A percentile compares a stretch with the other conserved stretches of the same genome.
These are phyloP conservation scores for Cadophora sp. DNA, from an alignment of 2,329 filamentous ascomycete species.

Conservation along the genomic window DNA sequence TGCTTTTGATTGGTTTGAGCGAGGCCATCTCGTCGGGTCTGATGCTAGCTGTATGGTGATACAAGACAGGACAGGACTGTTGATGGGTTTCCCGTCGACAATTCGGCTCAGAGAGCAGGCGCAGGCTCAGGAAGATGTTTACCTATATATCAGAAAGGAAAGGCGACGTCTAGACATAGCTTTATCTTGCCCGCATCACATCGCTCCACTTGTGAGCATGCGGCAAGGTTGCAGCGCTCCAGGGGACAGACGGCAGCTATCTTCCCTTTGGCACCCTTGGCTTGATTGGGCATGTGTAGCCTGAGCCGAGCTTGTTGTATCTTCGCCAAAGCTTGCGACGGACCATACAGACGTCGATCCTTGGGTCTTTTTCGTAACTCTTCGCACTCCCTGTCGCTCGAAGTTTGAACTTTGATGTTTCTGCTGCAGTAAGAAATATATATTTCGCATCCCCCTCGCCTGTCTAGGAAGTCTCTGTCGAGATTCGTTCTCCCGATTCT, in stretches of 20 bases:
- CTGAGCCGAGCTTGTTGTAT: conserved; percentile 30
- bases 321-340: conserved; percentile 8
- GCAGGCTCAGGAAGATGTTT: conserved; percentile 1
- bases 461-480: background rate
- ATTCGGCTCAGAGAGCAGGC: background rate
- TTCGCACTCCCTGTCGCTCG: background rate
- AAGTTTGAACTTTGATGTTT: background rate
- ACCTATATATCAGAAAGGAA: conserved; percentile 9
- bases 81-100: background rate
- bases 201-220: conserved; percentile 9
- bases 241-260: conserved; percentile 29
- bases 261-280: conserved; percentile 11
- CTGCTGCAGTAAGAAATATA: background rate
- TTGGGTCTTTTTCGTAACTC: background rate
- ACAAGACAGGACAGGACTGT: background rate
- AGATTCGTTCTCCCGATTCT: background rate
- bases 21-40: conserved; percentile 23
- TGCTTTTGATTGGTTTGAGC: conserved; percentile 26
- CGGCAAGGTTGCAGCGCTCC: conserved; percentile 11
- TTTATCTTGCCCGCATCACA: conserved; percentile 13
- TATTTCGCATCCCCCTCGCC: background rate
- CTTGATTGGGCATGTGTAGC: conserved; percentile 31
- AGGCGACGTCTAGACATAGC: conserved; percentile 4
- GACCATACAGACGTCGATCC: conserved; percentile 11
- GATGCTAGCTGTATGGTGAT: background rate